A percentile compares a stretch with the other conserved stretches of the same genome.
These are phyloP conservation scores for Taiozyma sp. DNA, from an alignment of 1,139 yeast species.

Conservation along the genomic window DNA sequence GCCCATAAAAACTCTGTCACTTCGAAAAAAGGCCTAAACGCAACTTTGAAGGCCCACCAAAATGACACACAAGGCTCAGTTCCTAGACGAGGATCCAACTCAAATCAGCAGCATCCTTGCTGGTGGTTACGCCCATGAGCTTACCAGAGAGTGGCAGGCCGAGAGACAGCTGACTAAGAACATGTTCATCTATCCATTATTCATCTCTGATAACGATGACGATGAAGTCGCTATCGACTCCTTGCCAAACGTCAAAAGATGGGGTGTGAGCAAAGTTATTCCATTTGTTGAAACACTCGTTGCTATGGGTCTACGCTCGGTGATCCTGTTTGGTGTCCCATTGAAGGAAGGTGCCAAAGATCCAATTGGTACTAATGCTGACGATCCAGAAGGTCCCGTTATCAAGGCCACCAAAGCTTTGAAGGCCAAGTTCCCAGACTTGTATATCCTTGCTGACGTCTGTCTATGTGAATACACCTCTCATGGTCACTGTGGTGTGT, in stretches of 20 bases:
- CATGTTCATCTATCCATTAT: conserved; percentile 92
- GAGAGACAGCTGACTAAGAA: conserved; percentile 76
- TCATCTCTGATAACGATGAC: conserved; percentile 75
- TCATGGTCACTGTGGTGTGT: conserved; percentile 95
- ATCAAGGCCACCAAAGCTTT: conserved; percentile 69
- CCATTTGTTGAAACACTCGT: conserved; percentile 69
- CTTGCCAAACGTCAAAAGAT: conserved; percentile 82
- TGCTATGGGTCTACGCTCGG: conserved; percentile 77
- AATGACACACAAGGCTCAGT: conserved; percentile 58
- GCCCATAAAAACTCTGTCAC: neutral
- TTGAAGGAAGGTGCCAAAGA: conserved; percentile 72
- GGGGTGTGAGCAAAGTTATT: conserved; percentile 74
- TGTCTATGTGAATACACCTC: conserved; percentile 95
- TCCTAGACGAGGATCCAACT: conserved; percentile 50
- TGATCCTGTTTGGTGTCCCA: conserved; percentile 90
- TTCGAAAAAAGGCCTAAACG: neutral
- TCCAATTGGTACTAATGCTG: conserved; percentile 81
- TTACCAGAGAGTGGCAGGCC: conserved; percentile 86
- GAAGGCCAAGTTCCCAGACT: conserved; percentile 62
- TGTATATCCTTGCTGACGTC: conserved; percentile 89
- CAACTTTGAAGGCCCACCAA: neutral
- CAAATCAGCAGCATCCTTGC: conserved; percentile 75
- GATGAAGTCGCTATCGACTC: conserved; percentile 72
- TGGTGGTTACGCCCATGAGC: conserved; percentile 92
- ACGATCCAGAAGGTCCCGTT: conserved; percentile 95